Evolutionary conservation across 352 stramenopile genomes (phyloP).

Genomic region (Globisporangium splendens): DNA sequence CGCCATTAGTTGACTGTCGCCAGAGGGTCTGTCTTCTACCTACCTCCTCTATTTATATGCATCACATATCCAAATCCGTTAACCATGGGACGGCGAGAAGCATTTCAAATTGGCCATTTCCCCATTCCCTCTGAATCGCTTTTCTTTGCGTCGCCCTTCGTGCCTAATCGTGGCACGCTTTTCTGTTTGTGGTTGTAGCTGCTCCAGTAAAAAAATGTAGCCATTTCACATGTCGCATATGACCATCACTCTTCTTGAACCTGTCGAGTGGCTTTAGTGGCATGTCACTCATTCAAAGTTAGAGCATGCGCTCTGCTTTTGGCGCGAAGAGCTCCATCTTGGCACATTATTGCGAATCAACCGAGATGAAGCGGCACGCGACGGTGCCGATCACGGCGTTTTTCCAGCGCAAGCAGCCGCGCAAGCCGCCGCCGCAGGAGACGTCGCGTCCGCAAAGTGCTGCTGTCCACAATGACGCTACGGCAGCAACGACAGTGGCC

Average conservation of each 20-base stretch:
- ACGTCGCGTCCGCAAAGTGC: background rate
- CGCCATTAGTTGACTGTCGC: no score
- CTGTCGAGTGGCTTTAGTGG: background rate
- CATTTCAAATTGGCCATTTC: no score
- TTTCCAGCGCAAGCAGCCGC: slow-evolving; percentile 53
- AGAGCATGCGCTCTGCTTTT: slow-evolving; percentile 10
- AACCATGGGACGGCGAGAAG: background rate
- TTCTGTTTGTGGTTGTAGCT: no score
- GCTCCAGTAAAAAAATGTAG: background rate
- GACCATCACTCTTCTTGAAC: background rate
- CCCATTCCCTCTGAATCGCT: no score
- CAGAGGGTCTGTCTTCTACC: no score
- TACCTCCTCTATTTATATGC: no score
- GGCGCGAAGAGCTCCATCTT: slow-evolving; percentile 8
- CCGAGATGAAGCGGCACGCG: slow-evolving; percentile 22
- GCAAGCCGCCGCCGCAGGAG: slow-evolving; percentile 9
- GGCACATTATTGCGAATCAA: background rate
- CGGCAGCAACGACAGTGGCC: background rate
- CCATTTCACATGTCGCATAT: background rate
- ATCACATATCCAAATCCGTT: background rate
- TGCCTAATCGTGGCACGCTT: no score
- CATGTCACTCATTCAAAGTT: slow-evolving; percentile 9
- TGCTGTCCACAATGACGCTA: background rate
- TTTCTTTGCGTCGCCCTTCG: no score
- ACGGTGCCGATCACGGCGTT: slow-evolving; percentile 56